Evolutionary conservation across 768 basidiomycete species (phyloP), one percentile per base, ranked within the genome.

Genomic region (Naganishia vaughanmartiniae): DNA sequence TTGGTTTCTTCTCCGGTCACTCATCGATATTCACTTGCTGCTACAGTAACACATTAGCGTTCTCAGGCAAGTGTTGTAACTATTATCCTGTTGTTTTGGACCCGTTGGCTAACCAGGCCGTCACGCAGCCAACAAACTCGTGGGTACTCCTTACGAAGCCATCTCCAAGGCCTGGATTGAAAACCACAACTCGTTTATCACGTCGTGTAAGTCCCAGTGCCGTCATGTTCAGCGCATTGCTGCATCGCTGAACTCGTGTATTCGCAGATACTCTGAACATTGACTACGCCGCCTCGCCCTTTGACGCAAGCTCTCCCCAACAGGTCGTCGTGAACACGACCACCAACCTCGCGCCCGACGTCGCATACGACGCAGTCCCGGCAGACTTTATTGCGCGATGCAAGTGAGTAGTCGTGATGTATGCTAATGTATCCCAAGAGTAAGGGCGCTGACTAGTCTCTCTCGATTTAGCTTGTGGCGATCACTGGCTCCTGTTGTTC

Each of bases 171-270:
- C 21, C 9, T 68, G 55, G 42, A 68, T 31, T 10, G 54, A 68
- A 24, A 68, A 68, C 51, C 7, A 56, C 39, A 57, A 55, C 30
- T 57, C 54, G 36, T 68, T 68, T 54, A 33, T 68, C 34, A 45
- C 34, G 24, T 55, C 33, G 1, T 55, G 67, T 68, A 42, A 31
- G 67, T 42, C 42, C 14, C 7, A 15, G 14, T 42, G 42, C 9
- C 42, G 10, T 31, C 15, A 10, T 3, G 2, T 14, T 14, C 36
- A 42, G 11, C 1, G 12, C 12, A 24, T 26, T 5, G 24, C 46
- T 10, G 5, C 24, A 33, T 39, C 42, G 21, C 33, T 34, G 17
- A 54, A 28, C 34, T 42, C 54, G 12, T 21, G 10, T 34, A 14
- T 11, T 15, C 54, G 10, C 36, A 68, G 67, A 68, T 34, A 45